Evolutionary conservation across 129 eudicot genomes (phyloP).

Genomic region (Centaurea solstitialis): DNA sequence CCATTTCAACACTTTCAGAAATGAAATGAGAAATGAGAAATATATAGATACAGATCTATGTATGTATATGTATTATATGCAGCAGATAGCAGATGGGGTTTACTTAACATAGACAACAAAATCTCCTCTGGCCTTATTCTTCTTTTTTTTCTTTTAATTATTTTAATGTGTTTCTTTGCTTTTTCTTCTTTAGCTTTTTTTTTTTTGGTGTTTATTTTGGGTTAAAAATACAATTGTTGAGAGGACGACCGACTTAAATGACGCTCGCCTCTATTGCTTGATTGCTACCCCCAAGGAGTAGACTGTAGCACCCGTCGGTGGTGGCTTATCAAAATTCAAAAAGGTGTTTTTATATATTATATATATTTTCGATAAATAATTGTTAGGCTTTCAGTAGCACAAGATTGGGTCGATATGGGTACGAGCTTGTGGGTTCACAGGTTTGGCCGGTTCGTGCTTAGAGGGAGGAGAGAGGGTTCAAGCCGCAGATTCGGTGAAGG

Average conservation of each 20-base stretch:
- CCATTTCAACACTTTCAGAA: neutral
- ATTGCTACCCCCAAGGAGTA: neutral
- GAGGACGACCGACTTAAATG: neutral
- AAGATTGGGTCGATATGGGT: no score
- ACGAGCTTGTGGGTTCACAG: no score
- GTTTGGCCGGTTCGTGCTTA: no score
- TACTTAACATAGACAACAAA: slow-evolving; percentile 44
- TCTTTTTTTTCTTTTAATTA: slow-evolving; percentile 13
- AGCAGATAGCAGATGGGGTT: neutral
- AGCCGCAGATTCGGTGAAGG: no score
- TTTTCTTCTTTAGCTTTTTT: slow-evolving; percentile 2
- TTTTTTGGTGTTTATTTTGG: neutral
- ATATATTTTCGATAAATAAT: no score
- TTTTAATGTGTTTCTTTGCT: slow-evolving; percentile 6
- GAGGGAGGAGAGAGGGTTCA: no score
- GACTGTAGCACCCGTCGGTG: neutral
- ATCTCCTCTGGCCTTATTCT: slow-evolving; percentile 31
- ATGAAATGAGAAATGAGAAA: neutral
- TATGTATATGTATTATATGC: neutral
- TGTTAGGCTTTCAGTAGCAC: no score
- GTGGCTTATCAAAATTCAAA: neutral
- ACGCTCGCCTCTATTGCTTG: slow-evolving; percentile 7
- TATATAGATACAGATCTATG: slow-evolving; percentile 18
- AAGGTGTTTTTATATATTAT: no score
- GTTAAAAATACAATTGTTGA: neutral